These are phyloP conservation scores for Trifolium pratense DNA, from an alignment of 306 rosid species.

Conservation along the genomic window DNA sequence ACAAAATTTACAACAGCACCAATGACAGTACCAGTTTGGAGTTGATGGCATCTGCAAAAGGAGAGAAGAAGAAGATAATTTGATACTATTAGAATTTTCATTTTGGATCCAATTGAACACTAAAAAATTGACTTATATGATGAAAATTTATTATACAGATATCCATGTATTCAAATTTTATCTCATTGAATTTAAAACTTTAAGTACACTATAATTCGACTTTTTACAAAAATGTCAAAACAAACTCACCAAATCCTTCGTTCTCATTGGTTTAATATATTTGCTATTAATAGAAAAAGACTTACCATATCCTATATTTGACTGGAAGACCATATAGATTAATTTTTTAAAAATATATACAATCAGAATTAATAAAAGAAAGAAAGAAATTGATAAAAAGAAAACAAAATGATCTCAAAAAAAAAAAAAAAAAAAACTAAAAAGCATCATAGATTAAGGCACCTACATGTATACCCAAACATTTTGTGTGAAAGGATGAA, in stretches of 20 bases:
- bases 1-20: too few relatives aligned
- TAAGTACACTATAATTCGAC: too few relatives aligned
- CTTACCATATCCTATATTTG: neutral
- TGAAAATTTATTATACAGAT: too few relatives aligned
- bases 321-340: neutral
- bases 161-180: too few relatives aligned
- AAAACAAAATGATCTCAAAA: neutral
- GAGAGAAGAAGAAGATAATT: neutral
- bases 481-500: neutral
- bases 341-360: neutral
- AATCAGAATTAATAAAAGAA: too few relatives aligned
- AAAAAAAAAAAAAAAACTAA: neutral
- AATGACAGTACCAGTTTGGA: neutral
- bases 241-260: neutral
- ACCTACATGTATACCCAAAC: neutral
- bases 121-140: too few relatives aligned
- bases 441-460: neutral
- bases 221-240: neutral
- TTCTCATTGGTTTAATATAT: too few relatives aligned
- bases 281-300: too few relatives aligned
- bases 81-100: too few relatives aligned
- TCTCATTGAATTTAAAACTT: too few relatives aligned
- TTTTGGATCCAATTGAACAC: too few relatives aligned
- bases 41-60: slow-evolving; percentile 64
- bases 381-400: too few relatives aligned